Base-by-base conservation (phyloP, 306 rosid species). In the Vachellia collinsii region DNA sequence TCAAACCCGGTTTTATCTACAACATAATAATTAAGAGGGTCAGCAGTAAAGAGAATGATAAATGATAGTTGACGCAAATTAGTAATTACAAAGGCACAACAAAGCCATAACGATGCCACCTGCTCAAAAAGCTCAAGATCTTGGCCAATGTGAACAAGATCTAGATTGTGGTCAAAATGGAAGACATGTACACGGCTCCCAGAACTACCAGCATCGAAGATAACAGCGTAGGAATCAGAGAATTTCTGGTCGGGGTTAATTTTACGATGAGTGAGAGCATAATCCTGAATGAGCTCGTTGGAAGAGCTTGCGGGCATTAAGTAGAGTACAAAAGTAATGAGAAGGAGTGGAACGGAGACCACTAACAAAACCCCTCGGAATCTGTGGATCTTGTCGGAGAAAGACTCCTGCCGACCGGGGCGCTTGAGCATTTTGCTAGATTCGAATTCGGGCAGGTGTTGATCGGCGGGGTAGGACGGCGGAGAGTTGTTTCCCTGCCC, bases 101-200 rank as follows among this genome's bases (percentile, higher is more conserved):
- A 61, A 47, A 72, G 59, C 4, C 47, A 23, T 3, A 12, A 54
- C 4, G 38, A 3, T 23, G 59, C 19, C 20, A 90, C 97, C 89
- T 92, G 94, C 34, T 51, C 19, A 81, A 94, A 92, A 68, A 94
- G 90, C 85, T 94, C 98, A 44, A 94, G 91, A 82, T 88, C 94
- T 17, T 84, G 86, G 68, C 97, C 97, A 56, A 94, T 91, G 78
- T 83, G 97, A 54, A 91, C 82, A 65, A 94, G 98, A 79, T 94
- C 89, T 8, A 91, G 85, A 51, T 83, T 76, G 16, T 75, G 81
- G 37, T 94, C 94, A 34, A 94, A 94, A 17, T 80, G 81, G 77
- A 89, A 94, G 44, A 94, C 98, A 54, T 94, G 98, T 42, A 94
- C 97, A 17, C 98, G 98, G 86, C 98, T 94, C 25, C 98, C 98